Evolutionary conservation across 2,329 filamentous ascomycete genomes (phyloP).

Genomic region (Cordyceps farinosa): DNA sequence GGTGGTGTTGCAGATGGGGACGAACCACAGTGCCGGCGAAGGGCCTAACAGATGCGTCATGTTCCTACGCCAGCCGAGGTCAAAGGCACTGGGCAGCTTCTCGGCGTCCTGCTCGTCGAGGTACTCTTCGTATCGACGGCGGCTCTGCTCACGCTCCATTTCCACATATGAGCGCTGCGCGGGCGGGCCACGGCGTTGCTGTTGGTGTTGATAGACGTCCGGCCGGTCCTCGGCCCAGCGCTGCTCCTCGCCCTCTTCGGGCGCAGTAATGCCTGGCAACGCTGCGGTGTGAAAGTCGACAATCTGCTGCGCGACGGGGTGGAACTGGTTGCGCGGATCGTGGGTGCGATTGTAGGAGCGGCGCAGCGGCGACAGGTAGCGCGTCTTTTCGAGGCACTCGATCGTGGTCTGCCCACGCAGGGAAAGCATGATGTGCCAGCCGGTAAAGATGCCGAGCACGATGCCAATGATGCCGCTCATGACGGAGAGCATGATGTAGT

Average conservation of each 20-base stretch:
- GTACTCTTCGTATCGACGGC: constrained; percentile 63
- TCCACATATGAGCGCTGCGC: constrained; percentile 52
- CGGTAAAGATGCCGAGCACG: constrained; percentile 83
- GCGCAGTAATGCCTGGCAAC: constrained; percentile 72
- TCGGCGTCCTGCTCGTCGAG: constrained; percentile 86
- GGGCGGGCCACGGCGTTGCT: constrained; percentile 30
- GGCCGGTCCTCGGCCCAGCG: constrained; percentile 28
- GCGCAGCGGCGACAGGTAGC: constrained; percentile 80
- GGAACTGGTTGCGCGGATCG: constrained; percentile 46
- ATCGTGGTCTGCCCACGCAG: constrained; percentile 84
- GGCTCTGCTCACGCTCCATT: constrained; percentile 52
- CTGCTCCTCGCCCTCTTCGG: constrained; percentile 72
- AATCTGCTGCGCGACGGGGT: constrained; percentile 64
- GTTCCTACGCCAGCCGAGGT: constrained; percentile 80
- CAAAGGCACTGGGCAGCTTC: constrained; percentile 88
- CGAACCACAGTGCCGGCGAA: constrained; percentile 65
- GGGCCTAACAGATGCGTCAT: constrained; percentile 77
- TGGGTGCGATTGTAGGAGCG: constrained; percentile 63
- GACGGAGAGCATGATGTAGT: constrained; percentile 84
- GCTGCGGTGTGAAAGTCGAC: constrained; percentile 79
- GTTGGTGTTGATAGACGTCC: neutral
- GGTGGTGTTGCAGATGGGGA: constrained; percentile 80
- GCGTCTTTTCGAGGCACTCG: constrained; percentile 91
- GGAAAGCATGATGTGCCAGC: constrained; percentile 85
- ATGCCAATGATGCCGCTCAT: constrained; percentile 87